phyloP scores from a whole-genome alignment of 2,329 filamentous ascomycete genomes.

The Orbilia quercus region DNA sequence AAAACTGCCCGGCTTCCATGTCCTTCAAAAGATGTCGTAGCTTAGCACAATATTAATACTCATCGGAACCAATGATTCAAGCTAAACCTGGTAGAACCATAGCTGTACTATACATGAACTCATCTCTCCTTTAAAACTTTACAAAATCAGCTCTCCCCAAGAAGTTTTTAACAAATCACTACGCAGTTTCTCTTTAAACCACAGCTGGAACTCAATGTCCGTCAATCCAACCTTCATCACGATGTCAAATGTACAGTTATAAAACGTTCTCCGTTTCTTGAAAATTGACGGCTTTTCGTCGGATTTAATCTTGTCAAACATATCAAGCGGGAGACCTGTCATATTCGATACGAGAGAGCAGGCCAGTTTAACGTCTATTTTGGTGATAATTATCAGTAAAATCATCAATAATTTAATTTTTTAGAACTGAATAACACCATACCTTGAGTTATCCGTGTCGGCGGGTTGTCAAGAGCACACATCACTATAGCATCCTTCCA shows the following conservation, averaged over 20 bases:
- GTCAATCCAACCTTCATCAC: conserved; percentile 53
- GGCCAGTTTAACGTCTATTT: conserved; percentile 40
- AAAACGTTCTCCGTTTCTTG: conserved; percentile 20
- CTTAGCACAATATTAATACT: no score
- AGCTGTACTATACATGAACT: neutral
- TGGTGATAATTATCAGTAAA: neutral
- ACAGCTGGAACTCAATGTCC: conserved; percentile 49
- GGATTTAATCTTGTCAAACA: conserved; percentile 37
- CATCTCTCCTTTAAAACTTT: neutral
- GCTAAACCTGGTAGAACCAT: no score
- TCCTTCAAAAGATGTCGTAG: no score
- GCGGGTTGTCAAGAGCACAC: conserved; percentile 35
- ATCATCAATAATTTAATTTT: neutral
- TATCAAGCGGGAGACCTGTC: conserved; percentile 38
- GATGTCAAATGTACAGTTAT: conserved; percentile 37
- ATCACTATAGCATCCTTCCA: conserved; percentile 45
- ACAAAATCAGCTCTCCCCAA: conserved; percentile 36
- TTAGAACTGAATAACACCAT: neutral
- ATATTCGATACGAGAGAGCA: conserved; percentile 35
- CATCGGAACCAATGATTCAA: no score
- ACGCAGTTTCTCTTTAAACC: conserved; percentile 42
- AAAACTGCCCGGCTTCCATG: neutral
- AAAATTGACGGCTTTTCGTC: conserved; percentile 12
- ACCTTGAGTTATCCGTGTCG: conserved; percentile 29
- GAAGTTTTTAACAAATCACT: conserved; percentile 42